These are phyloP conservation scores for Coffea humblotiana DNA, from an alignment of 305 asterid species.

Conservation along the genomic window DNA sequence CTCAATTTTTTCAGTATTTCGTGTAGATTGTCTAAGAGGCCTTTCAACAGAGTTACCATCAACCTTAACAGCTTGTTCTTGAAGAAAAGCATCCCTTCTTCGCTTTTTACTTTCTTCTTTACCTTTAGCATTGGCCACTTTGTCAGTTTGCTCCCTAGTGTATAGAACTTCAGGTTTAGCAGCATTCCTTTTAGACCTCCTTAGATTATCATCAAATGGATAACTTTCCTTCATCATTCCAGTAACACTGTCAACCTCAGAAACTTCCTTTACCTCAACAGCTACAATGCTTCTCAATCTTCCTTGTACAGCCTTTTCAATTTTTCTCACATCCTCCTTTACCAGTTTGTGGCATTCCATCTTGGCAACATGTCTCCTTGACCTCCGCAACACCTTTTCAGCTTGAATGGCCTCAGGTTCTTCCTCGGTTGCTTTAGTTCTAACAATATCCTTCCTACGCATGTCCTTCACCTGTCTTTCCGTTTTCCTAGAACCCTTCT, in stretches of 20 bases:
- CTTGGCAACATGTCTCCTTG: slow-evolving; percentile 37
- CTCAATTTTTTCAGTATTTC: not conserved
- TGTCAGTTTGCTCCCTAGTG: not conserved
- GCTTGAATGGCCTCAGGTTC: not conserved
- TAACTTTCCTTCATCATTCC: not conserved
- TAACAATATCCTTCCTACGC: slow-evolving; percentile 19
- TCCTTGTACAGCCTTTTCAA: slow-evolving; percentile 13
- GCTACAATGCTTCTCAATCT: slow-evolving; percentile 6
- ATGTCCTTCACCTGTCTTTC: slow-evolving; percentile 15
- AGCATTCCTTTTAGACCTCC: slow-evolving; percentile 20
- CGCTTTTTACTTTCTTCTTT: not conserved
- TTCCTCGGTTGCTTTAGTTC: slow-evolving; percentile 9
- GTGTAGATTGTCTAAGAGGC: not conserved
- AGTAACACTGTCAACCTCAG: not conserved
- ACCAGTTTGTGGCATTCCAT: slow-evolving; percentile 21
- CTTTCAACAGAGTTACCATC: not conserved
- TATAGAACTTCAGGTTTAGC: not conserved
- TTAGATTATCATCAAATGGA: not conserved
- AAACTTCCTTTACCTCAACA: slow-evolving; percentile 1
- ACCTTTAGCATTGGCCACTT: not conserved
- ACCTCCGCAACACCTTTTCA: slow-evolving; percentile 31
- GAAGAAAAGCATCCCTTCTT: not conserved
- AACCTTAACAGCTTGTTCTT: slow-evolving; percentile 2
- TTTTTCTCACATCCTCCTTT: slow-evolving; percentile 15
- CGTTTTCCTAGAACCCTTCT: slow-evolving; percentile 24